A percentile compares a stretch with the other conserved stretches of the same genome.
Evolutionary conservation across 805 yeast species (phyloP).

Genomic region (Blastobotrys parvus): DNA sequence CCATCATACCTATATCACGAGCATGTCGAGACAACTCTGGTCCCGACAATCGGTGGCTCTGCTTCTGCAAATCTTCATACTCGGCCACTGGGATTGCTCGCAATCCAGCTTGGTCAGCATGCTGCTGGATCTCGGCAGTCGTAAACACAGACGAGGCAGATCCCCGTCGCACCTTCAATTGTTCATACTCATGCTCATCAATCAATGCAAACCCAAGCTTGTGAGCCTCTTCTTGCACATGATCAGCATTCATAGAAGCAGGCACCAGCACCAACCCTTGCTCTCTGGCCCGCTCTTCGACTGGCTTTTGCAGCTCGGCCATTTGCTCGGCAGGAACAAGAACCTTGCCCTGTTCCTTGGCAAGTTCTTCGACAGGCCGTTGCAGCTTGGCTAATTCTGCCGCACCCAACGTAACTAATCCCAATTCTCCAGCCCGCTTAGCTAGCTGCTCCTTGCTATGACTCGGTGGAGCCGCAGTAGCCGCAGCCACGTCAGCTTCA

Average conservation of each 20-base stretch:
- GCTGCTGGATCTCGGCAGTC: slow-evolving; percentile 26
- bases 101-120: slow-evolving; percentile 40
- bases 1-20: not conserved
- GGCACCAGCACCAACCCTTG: slow-evolving; percentile 18
- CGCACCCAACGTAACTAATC: slow-evolving; percentile 21
- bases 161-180: not conserved
- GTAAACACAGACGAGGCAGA: not conserved
- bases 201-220: slow-evolving; percentile 16
- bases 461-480: slow-evolving; percentile 19
- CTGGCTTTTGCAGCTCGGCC: slow-evolving; percentile 6
- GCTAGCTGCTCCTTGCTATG: slow-evolving; percentile 4
- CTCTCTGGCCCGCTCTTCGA: slow-evolving; percentile 12
- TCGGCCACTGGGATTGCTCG: slow-evolving; percentile 47
- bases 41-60: slow-evolving; percentile 1
- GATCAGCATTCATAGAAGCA: slow-evolving; percentile 8
- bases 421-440: slow-evolving; percentile 17
- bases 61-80: slow-evolving; percentile 50
- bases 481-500: slow-evolving; percentile 25
- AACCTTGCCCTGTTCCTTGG: slow-evolving; percentile 16
- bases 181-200: slow-evolving; percentile 13
- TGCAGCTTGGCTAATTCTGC: slow-evolving; percentile 11
- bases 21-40: slow-evolving; percentile 1
- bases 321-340: slow-evolving; percentile 20
- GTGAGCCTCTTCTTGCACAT: slow-evolving; percentile 6
- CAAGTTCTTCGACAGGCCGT: slow-evolving; percentile 18